Base-by-base conservation (phyloP, 768 basidiomycete species). In the Rhizopogon salebrosus region DNA sequence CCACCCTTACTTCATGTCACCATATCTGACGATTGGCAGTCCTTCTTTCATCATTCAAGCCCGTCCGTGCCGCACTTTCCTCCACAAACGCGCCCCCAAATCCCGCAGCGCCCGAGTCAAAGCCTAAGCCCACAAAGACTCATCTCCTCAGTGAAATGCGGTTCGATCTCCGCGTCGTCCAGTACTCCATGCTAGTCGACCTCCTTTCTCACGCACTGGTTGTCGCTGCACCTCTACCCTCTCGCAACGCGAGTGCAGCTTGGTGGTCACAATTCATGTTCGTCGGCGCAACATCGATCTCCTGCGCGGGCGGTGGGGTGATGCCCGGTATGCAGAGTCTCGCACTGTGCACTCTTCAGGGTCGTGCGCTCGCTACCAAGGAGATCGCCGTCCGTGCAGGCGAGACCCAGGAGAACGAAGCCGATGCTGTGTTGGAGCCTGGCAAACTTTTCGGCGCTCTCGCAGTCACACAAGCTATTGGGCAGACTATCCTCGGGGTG, bases 381-480 rank as follows among this genome's bases (percentile, higher is more conserved):
- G 80, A 64, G 74, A 77, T 35, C 64, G 74, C 27, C 58, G 73
- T 49, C 24, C 64, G 53, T 20, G 8, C 38, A 23, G 41, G 14
- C n/a, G 56, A 57, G 14, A 54, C 60, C 55, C 51, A 54, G 46
- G 40, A 46, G 14, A 20, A 46, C 9, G 45, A 46, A 16, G 3
- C 22, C 2, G 64, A 63, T 34, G 66, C 70, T 20, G 75, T 79
- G 55, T 63, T 60, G 26, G 63, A 70, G 36, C 58, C 62, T 1
- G 89, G 88, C 0, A 75, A 80, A 20, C 62, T 91, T 35, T 88
- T 91, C 51, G 87, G 87, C 13, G 86, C 86, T 1, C 71, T 90
- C 52, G 83, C 85, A 2, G 79, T 87, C 14, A 63, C 90, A 39
- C 79, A 82, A 49, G 84, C 88, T 0, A 65, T 83, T 8, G 82